phyloP scores from a whole-genome alignment of 805 yeast genomes.

The Torulaspora microellipsoides region DNA sequence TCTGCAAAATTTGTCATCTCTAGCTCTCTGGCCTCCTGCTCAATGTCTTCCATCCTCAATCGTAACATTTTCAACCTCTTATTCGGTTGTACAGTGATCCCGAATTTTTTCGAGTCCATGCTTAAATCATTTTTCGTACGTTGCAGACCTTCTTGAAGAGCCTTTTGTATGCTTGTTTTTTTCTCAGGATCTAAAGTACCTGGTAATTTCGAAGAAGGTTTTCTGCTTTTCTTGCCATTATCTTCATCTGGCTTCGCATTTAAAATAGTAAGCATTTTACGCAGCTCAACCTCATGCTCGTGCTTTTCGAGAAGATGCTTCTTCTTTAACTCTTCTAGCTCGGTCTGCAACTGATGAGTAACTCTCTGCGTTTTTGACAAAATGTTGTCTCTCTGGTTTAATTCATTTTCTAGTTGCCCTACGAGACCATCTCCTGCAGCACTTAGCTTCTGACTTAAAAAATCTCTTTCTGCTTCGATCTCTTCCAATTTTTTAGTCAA shows the following conservation, averaged over 20 bases:
- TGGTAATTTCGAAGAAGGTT: slow-evolving; percentile 9
- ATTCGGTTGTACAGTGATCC: slow-evolving; percentile 61
- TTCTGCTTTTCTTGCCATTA: slow-evolving; percentile 1
- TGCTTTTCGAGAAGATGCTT: slow-evolving; percentile 60
- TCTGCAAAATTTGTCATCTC: slow-evolving; percentile 82
- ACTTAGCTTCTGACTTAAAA: slow-evolving; percentile 58
- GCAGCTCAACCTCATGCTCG: slow-evolving; percentile 69
- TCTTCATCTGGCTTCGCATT: slow-evolving; percentile 41
- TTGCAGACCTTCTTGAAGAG: slow-evolving; percentile 33
- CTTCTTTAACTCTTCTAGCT: slow-evolving; percentile 64
- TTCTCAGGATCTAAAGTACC: slow-evolving; percentile 26
- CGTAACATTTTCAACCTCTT: slow-evolving; percentile 68
- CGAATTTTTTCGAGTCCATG: slow-evolving; percentile 37
- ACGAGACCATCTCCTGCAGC: slow-evolving; percentile 82
- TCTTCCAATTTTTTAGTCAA: slow-evolving; percentile 49
- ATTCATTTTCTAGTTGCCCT: slow-evolving; percentile 58
- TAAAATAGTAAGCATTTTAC: slow-evolving; percentile 62
- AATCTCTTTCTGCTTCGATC: slow-evolving; percentile 51
- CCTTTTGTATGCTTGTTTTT: slow-evolving; percentile 28
- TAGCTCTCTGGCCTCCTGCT: slow-evolving; percentile 75
- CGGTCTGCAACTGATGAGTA: slow-evolving; percentile 56
- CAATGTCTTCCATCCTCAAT: slow-evolving; percentile 80
- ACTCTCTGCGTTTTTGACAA: slow-evolving; percentile 59
- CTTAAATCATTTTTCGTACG: slow-evolving; percentile 39
- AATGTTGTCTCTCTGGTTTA: slow-evolving; percentile 65